Conservation (phyloP, 2,329 filamentous ascomycete species). For the Nothophoma quercina region DNA sequence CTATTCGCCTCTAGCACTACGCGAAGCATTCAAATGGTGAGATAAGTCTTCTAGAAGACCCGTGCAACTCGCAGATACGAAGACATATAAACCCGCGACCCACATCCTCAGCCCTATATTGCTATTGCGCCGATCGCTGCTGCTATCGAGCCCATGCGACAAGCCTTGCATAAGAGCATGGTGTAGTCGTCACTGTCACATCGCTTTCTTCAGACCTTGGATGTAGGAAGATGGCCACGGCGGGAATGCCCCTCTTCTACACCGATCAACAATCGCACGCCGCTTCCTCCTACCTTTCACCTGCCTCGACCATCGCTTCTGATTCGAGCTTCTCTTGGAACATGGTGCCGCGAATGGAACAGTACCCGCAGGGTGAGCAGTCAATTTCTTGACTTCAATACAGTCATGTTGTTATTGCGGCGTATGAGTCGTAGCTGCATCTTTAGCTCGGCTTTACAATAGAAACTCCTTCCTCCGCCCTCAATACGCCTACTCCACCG, state of each 20-base stretch:
- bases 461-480: neutral
- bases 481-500: neutral
- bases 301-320: constrained; percentile 30
- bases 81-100: constrained; percentile 27
- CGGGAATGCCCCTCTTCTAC: constrained; percentile 34
- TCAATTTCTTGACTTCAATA: constrained; percentile 10
- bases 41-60: constrained; percentile 20
- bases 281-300: constrained; percentile 29
- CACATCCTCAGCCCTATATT: constrained; percentile 32
- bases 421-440: neutral
- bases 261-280: constrained; percentile 27
- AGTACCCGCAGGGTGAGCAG: constrained; percentile 35
- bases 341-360: constrained; percentile 30
- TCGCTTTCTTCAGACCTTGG: constrained; percentile 13
- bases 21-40: constrained; percentile 8
- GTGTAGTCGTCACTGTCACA: constrained; percentile 15
- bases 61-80: constrained; percentile 3
- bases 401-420: neutral
- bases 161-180: constrained; percentile 14
- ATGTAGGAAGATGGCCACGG: constrained; percentile 31
- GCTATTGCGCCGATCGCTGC: constrained; percentile 22
- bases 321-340: constrained; percentile 32
- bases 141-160: constrained; percentile 1
- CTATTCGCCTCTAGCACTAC: constrained; percentile 9
- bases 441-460: neutral